phyloP scores from a whole-genome alignment of 208 protist genomes.

The Novymonas esmeraldas region DNA sequence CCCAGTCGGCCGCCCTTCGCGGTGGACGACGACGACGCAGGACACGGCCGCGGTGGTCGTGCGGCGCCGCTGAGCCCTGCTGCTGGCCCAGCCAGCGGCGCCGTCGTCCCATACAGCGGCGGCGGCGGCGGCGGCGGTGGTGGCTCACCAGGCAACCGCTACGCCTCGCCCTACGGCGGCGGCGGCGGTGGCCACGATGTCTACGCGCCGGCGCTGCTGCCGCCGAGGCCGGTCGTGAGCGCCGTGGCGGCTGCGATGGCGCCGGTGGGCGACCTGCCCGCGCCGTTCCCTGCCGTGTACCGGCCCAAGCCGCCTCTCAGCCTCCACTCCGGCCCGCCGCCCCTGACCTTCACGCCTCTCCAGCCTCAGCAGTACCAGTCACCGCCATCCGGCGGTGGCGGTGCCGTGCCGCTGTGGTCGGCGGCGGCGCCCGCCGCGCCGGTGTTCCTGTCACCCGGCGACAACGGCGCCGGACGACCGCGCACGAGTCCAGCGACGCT shows the following conservation, averaged over 20 bases:
- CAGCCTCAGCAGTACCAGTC: conserved; percentile 12
- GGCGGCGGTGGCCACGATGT: conserved; percentile 3
- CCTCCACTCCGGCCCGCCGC: conserved; percentile 26
- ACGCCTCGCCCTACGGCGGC: conserved; percentile 6
- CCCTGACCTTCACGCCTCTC: background rate
- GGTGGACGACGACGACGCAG: conserved; percentile 25
- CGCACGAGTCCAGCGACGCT: conserved; percentile 22
- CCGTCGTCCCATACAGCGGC: background rate
- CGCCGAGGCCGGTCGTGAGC: conserved; percentile 24
- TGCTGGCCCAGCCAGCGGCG: conserved; percentile 7
- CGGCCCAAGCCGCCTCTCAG: conserved; percentile 44
- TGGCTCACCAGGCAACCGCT: conserved; percentile 9
- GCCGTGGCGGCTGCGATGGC: conserved; percentile 31
- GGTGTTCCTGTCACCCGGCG: conserved; percentile 8
- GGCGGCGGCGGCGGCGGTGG: background rate
- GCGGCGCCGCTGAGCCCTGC: conserved; percentile 19
- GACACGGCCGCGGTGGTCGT: conserved; percentile 12
- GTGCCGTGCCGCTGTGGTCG: background rate
- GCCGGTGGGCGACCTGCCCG: conserved; percentile 30
- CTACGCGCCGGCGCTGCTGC: background rate
- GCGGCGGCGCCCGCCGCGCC: conserved; percentile 18
- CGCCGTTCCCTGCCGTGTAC: conserved; percentile 42
- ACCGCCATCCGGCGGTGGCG: background rate
- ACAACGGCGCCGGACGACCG: conserved; percentile 2
- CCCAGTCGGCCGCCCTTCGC: conserved; percentile 27